Conservation (phyloP, 371 early-diverging fungal genomes). For the Lichtheimia ramosa region DNA sequence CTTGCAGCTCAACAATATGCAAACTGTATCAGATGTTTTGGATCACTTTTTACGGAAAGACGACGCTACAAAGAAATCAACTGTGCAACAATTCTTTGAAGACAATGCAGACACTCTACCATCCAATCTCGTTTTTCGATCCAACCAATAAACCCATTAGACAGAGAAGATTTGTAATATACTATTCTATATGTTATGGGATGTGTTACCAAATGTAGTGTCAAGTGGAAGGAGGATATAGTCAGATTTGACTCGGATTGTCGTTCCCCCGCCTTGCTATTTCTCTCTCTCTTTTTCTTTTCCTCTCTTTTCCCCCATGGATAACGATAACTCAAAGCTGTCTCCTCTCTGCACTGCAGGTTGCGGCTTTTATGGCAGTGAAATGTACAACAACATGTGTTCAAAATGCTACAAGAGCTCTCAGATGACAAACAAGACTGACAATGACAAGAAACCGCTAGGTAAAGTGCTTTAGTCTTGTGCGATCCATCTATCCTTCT, state of each 20-base stretch:
- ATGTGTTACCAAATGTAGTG: background rate
- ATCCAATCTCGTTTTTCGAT: conserved; percentile 15
- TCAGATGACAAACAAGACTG: conserved; percentile 24
- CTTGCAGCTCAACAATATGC: conserved; percentile 29
- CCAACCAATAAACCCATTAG: background rate
- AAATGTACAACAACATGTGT: conserved; percentile 74
- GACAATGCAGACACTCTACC: conserved; percentile 19
- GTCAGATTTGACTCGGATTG: background rate
- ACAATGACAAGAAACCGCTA: conserved; percentile 31
- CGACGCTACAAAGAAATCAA: conserved; percentile 3
- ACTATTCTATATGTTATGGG: background rate
- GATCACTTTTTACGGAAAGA: conserved; percentile 22
- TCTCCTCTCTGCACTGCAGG: conserved; percentile 60
- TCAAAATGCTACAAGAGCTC: conserved; percentile 73
- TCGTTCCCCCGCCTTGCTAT: background rate
- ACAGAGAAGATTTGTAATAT: background rate
- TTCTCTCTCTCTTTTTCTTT: conserved; percentile 1
- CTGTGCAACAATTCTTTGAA: conserved; percentile 13
- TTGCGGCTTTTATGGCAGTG: conserved; percentile 65
- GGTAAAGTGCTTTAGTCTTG: background rate
- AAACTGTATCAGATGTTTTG: conserved; percentile 33
- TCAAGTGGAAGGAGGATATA: background rate
- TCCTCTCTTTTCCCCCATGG: conserved; percentile 2
- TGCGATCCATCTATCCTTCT: background rate
- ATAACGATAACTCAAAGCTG: conserved; percentile 28